Evolutionary conservation across 768 basidiomycete species (phyloP).

Genomic region (Trametes elegans): DNA sequence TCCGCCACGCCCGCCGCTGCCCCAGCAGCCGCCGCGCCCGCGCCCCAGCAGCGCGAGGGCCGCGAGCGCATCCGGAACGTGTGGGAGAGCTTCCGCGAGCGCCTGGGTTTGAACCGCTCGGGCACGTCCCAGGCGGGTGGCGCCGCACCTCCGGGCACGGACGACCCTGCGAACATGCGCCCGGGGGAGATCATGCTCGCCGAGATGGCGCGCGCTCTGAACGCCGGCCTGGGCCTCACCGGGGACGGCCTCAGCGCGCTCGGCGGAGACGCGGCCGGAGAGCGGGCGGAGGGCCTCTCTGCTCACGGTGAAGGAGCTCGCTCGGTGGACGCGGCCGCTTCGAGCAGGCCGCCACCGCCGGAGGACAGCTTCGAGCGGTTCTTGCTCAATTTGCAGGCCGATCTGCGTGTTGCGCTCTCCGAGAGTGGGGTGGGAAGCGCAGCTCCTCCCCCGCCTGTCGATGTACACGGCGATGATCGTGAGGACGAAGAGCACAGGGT

Average conservation of each 20-base stretch:
- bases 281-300: neutral
- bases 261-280: neutral
- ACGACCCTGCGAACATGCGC: slow-evolving; percentile 41
- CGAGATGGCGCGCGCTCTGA: slow-evolving; percentile 81
- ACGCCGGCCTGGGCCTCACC: slow-evolving; percentile 54
- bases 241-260: slow-evolving; percentile 2
- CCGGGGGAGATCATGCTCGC: slow-evolving; percentile 66
- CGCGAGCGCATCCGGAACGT: slow-evolving; percentile 55
- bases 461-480: neutral
- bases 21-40: neutral
- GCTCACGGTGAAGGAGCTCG: neutral
- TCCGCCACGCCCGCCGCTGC: slow-evolving; percentile 12
- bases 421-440: slow-evolving; percentile 25
- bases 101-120: slow-evolving; percentile 47
- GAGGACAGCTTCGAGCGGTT: slow-evolving; percentile 83
- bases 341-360: slow-evolving; percentile 32
- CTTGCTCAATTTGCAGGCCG: slow-evolving; percentile 72
- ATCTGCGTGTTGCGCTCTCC: slow-evolving; percentile 62
- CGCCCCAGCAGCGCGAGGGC: slow-evolving; percentile 18
- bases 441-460: neutral
- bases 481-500: neutral
- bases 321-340: neutral
- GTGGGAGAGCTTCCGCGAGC: slow-evolving; percentile 68
- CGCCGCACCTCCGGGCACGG: neutral
- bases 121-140: neutral